Base-by-base conservation (phyloP, 2,329 filamentous ascomycete genomes). In the Claviceps paspali region DNA sequence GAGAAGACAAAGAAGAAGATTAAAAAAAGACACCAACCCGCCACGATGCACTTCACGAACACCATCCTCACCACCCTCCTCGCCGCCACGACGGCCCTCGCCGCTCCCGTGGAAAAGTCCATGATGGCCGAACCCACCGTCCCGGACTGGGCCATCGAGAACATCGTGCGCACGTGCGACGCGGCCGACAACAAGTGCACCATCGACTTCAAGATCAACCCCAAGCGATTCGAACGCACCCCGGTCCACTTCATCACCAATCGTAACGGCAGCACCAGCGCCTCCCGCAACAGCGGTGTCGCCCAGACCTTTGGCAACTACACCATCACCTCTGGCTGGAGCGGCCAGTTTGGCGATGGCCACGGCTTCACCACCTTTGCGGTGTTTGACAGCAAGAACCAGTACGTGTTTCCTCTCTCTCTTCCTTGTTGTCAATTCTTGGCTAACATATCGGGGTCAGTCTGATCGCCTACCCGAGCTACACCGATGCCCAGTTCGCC, bases 321-420 rank as follows among this genome's bases (percentile, higher is more conserved):
- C 59, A 66, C 60, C 43, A 47, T 74, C 49, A 67, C 64, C 35
- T 64, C 63, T 2, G 65, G 66, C 56, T 74, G 69, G 69, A 68
- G 62, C 51, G 68, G 61, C 49, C 62, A 70, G 47, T 74, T 73
- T 44, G 70, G 68, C 15, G 6, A 10, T 3, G 17, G 22, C 22
- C 14, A 27, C 0, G 70, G 67, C 45, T 74, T 73, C 59, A 73
- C 68, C 18, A 70, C 65, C 17, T 53, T 73, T 21, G 57, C 64
- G 15, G 63, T 74, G 37, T 60, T 64, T 33, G 56, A 70, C 52
- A 53, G 57, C 43, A 43, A 45, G 36, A 51, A 57, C 45, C 53
- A 21, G 36, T 38, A 33, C 11, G 36, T 38, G 10, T 24, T 11
- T 15, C 3, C 5, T 29, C 14, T 17, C 15, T 17, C 5, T 2